A percentile compares a stretch with the other conserved stretches of the same genome.
These are phyloP conservation scores for Ganoderma sp. DNA, from an alignment of 1,284 basidiomycete genomes.

Conservation along the genomic window DNA sequence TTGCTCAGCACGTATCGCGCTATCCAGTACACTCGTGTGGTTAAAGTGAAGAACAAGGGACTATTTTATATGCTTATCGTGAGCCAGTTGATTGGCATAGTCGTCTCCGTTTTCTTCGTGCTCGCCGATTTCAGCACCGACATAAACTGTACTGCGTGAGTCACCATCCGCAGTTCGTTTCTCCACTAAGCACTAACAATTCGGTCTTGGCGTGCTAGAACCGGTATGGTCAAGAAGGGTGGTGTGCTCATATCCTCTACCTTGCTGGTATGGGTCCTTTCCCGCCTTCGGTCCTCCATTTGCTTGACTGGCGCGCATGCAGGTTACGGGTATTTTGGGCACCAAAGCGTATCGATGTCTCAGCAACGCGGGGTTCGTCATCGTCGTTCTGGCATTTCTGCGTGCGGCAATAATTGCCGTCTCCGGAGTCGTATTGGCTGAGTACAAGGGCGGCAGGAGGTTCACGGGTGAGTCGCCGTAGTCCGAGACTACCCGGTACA, in stretches of 20 bases:
- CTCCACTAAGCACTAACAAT: slow-evolving; percentile 2
- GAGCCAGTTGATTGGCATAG: slow-evolving; percentile 61
- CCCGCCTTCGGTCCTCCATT: neutral
- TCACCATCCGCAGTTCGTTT: slow-evolving; percentile 13
- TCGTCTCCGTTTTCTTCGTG: slow-evolving; percentile 52
- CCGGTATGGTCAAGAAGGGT: slow-evolving; percentile 27
- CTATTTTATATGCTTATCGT: slow-evolving; percentile 60
- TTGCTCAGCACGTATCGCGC: slow-evolving; percentile 59
- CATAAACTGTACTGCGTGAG: slow-evolving; percentile 48
- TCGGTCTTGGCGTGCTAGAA: slow-evolving; percentile 4
- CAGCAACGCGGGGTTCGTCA: slow-evolving; percentile 59
- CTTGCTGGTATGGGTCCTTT: slow-evolving; percentile 21
- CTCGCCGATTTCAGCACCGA: slow-evolving; percentile 52
- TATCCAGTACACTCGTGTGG: slow-evolving; percentile 57
- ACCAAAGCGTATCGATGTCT: slow-evolving; percentile 72
- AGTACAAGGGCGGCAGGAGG: slow-evolving; percentile 47
- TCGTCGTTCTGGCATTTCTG: slow-evolving; percentile 48
- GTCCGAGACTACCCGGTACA: neutral
- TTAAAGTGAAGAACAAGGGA: slow-evolving; percentile 65
- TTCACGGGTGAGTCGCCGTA: slow-evolving; percentile 49
- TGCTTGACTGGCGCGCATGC: slow-evolving; percentile 13
- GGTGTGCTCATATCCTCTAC: slow-evolving; percentile 20
- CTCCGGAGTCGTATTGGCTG: slow-evolving; percentile 50
- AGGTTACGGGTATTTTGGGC: slow-evolving; percentile 70
- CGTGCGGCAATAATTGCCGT: slow-evolving; percentile 50